A percentile compares a stretch with the other conserved stretches of the same genome.
Evolutionary conservation across 228 moss, liverwort and hornwort species (phyloP).

Genomic region (Sphagnum fallax): DNA sequence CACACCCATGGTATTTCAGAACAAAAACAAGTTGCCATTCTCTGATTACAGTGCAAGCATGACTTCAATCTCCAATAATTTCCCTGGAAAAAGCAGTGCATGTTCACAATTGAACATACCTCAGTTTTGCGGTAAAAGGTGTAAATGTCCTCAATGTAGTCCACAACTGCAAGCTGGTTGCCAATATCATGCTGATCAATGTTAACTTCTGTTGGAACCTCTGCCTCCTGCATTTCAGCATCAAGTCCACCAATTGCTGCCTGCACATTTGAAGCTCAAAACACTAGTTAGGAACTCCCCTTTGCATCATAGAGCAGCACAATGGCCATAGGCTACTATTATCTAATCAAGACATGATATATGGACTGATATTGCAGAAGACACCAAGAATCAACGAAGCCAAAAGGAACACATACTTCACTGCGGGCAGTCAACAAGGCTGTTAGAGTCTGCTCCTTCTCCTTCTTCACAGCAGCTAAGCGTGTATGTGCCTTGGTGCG

Average conservation of each 20-base stretch:
- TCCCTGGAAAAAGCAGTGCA: no score
- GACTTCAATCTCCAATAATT: no score
- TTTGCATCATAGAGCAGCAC: no score
- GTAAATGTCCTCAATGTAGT: slow-evolving; percentile 62
- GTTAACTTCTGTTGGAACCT: slow-evolving; percentile 13
- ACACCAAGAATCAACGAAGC: no score
- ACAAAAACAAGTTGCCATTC: neutral
- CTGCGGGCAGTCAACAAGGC: slow-evolving; percentile 63
- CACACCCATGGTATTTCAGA: neutral
- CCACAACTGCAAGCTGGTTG: slow-evolving; percentile 46
- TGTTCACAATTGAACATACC: slow-evolving; percentile 8
- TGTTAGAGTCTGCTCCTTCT: slow-evolving; percentile 67
- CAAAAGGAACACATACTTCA: slow-evolving; percentile 9
- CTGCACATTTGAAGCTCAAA: slow-evolving; percentile 27
- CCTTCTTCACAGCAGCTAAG: slow-evolving; percentile 44
- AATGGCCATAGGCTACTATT: no score
- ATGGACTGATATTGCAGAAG: no score
- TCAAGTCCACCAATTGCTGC: slow-evolving; percentile 45
- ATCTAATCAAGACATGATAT: no score
- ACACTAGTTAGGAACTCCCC: no score
- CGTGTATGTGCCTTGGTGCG: slow-evolving; percentile 44
- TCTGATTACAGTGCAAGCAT: no score
- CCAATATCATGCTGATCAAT: slow-evolving; percentile 37
- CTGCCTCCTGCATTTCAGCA: slow-evolving; percentile 71
- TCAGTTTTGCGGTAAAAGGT: slow-evolving; percentile 56